phyloP scores from a whole-genome alignment of 371 early-diverging fungal species.

The Mortierella sp. region DNA sequence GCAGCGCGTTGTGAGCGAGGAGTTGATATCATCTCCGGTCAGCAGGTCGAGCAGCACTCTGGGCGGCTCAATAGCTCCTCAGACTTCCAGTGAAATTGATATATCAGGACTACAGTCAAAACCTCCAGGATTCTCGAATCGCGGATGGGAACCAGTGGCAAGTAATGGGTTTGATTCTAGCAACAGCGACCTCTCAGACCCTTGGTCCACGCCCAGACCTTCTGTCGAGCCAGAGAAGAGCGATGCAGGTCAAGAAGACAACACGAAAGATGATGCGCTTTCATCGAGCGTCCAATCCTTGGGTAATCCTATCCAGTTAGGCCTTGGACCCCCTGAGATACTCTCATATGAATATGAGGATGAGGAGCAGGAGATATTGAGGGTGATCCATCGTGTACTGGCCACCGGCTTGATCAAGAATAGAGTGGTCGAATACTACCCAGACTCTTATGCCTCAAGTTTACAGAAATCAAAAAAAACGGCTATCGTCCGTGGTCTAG shows the following conservation, averaged over 20 bases:
- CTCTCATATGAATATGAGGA: constrained; percentile 56
- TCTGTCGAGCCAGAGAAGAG: too few relatives aligned
- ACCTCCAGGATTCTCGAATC: too few relatives aligned
- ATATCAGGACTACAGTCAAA: too few relatives aligned
- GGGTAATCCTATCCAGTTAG: constrained; percentile 44
- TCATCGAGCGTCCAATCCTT: constrained; percentile 1
- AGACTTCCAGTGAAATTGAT: too few relatives aligned
- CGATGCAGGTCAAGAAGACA: too few relatives aligned
- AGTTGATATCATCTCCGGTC: background rate
- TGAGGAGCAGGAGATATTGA: constrained; percentile 33
- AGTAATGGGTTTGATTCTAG: too few relatives aligned
- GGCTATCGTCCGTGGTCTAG: background rate
- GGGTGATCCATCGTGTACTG: constrained; percentile 32
- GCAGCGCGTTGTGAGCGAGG: background rate
- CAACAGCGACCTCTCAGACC: too few relatives aligned
- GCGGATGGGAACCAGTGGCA: too few relatives aligned
- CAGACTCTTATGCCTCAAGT: constrained; percentile 8
- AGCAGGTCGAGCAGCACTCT: background rate
- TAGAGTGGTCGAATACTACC: constrained; percentile 9
- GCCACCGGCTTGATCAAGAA: constrained; percentile 36
- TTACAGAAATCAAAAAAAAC: constrained; percentile 17
- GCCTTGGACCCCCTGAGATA: constrained; percentile 23
- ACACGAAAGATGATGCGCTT: too few relatives aligned
- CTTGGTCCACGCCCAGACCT: too few relatives aligned
- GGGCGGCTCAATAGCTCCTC: background rate